These are phyloP conservation scores for Chiua sp. DNA, from an alignment of 1,284 basidiomycete species.

Conservation along the genomic window DNA sequence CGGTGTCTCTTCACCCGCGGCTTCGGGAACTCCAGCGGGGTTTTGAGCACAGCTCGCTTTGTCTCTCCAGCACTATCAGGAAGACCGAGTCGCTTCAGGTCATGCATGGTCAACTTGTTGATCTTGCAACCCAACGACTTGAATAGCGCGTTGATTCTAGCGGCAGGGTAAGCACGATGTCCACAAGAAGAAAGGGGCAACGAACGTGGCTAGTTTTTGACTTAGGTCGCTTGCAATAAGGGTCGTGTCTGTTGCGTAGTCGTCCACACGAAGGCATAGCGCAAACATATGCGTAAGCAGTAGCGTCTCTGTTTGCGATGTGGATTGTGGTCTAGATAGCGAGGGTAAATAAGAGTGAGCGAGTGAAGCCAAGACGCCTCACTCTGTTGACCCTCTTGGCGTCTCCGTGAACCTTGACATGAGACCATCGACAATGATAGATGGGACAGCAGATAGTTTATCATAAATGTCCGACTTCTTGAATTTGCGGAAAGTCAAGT, in stretches of 20 bases:
- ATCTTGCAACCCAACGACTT: slow-evolving; percentile 73
- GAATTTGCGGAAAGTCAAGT: slow-evolving; percentile 48
- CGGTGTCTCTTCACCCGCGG: slow-evolving; percentile 35
- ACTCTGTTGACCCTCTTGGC: slow-evolving; percentile 67
- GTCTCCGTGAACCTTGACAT: slow-evolving; percentile 83
- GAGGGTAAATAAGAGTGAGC: background rate
- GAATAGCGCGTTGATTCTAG: slow-evolving; percentile 57
- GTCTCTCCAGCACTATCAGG: slow-evolving; percentile 60
- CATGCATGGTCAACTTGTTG: slow-evolving; percentile 58
- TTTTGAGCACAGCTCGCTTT: slow-evolving; percentile 73
- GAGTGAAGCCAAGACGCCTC: slow-evolving; percentile 24
- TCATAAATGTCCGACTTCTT: slow-evolving; percentile 58
- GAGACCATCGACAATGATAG: slow-evolving; percentile 73
- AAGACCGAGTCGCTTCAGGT: slow-evolving; percentile 71
- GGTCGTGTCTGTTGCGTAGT: slow-evolving; percentile 72
- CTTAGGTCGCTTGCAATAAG: slow-evolving; percentile 76
- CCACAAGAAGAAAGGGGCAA: slow-evolving; percentile 10
- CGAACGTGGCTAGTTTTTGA: slow-evolving; percentile 67
- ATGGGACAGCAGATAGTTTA: slow-evolving; percentile 64
- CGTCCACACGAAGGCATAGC: slow-evolving; percentile 79
- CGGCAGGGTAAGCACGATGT: background rate
- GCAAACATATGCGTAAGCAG: slow-evolving; percentile 82
- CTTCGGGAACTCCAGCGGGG: slow-evolving; percentile 84
- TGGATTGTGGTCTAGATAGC: slow-evolving; percentile 63
- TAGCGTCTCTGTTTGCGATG: slow-evolving; percentile 71